These are phyloP conservation scores for Magnolia officinalis DNA, from an alignment of 164 flowering plant genomes.

Conservation along the genomic window DNA sequence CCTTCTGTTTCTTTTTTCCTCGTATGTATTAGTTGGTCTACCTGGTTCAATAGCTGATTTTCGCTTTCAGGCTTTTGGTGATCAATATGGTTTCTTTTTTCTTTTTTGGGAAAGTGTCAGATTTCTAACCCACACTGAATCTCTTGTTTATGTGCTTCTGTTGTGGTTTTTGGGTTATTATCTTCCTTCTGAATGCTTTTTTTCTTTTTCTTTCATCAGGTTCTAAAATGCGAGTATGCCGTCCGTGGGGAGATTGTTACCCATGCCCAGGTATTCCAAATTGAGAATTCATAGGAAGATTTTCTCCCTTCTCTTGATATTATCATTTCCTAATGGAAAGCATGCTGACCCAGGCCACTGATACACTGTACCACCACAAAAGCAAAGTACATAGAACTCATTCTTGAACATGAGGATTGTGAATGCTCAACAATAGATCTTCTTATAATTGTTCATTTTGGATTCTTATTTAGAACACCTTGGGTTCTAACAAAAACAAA, in stretches of 20 bases:
- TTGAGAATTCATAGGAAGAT: background rate
- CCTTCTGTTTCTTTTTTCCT: no score
- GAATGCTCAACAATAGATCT: no score
- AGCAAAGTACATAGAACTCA: no score
- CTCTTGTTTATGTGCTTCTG: background rate
- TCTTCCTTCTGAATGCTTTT: background rate
- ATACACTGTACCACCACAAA: no score
- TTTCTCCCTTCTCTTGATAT: background rate
- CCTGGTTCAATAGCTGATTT: background rate
- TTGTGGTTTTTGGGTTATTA: background rate
- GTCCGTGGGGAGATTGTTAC: constrained; percentile 95
- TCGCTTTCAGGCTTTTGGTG: background rate
- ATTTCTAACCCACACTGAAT: no score
- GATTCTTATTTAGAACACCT: no score
- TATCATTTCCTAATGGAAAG: no score
- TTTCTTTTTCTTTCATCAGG: constrained; percentile 39
- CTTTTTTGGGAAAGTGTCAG: no score
- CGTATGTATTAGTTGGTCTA: background rate
- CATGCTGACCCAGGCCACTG: no score
- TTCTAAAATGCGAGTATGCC: constrained; percentile 88
- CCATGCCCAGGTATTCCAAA: constrained; percentile 66
- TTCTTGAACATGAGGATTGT: no score
- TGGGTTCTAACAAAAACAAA: no score
- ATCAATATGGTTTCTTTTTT: background rate
- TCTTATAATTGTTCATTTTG: no score